Evolutionary conservation across 345 rosid genomes (phyloP).

Genomic region (Gossypium anomalum): DNA sequence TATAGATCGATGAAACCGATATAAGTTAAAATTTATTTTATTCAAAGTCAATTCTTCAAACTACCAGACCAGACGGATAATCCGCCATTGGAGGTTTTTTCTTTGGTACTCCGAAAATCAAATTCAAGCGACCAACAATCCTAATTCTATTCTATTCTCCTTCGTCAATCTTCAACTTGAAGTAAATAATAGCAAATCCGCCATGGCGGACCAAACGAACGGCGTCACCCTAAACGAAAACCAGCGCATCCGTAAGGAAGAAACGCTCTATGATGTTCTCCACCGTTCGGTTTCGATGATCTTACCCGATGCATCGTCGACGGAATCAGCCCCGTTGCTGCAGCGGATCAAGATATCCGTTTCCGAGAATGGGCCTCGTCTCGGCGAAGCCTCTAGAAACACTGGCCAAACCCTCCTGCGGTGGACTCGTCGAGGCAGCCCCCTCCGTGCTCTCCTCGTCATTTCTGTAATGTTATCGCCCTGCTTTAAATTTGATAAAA

Average conservation of each 20-base stretch:
- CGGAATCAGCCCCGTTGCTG: slow-evolving; percentile 36
- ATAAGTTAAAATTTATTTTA: too few species aligned
- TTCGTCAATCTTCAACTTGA: neutral
- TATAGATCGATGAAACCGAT: too few species aligned
- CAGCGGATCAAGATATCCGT: slow-evolving; percentile 48
- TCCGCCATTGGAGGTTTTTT: too few species aligned
- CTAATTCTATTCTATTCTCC: neutral
- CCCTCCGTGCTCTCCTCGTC: slow-evolving; percentile 79
- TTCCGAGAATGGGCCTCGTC: slow-evolving; percentile 42
- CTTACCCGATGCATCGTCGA: slow-evolving; percentile 37
- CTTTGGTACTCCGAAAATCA: too few species aligned
- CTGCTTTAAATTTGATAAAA: neutral
- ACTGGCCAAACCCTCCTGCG: slow-evolving; percentile 40
- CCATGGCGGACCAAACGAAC: slow-evolving; percentile 9
- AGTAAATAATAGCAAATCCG: neutral
- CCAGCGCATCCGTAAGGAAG: neutral
- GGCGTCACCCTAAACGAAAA: slow-evolving; percentile 15
- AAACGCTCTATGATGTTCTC: slow-evolving; percentile 45
- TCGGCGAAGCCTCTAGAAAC: slow-evolving; percentile 51
- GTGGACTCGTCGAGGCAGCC: slow-evolving; percentile 80
- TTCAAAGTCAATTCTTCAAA: too few species aligned
- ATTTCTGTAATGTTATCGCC: slow-evolving; percentile 36
- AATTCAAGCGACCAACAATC: neutral
- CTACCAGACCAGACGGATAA: too few species aligned
- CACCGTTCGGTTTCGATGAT: slow-evolving; percentile 40